Base-by-base conservation (phyloP, 2,329 filamentous ascomycete genomes). In the Cercospora zeae-maydis region DNA sequence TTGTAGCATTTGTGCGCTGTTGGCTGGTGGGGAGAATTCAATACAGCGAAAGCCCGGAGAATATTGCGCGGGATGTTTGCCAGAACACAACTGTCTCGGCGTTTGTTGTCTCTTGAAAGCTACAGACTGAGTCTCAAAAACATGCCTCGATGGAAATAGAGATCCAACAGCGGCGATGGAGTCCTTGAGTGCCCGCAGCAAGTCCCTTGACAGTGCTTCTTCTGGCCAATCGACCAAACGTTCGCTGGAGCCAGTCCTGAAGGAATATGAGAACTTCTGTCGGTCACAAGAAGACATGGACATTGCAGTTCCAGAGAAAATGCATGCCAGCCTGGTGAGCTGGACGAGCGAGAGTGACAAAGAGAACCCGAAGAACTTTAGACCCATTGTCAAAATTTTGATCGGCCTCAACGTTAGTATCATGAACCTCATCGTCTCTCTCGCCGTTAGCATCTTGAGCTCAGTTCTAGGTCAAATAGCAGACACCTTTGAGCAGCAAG, bases 381-480 rank as follows among this genome's bases (percentile, higher is more conserved):
- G 31, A 13, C 14, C 1, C n/a, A 9, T 16, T 11, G 47, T 36
- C 19, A 66, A 64, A 37, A 21, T 55, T 7, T n/a, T 33, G 27
- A 63, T 64, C n/a, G 57, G 59, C 4, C 0, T 63, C 52, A 49
- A 39, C 4, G 52, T 64, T 27, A 62, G 56, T 19, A 5, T 63
- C 51, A 64, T 66, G 64, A 66, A 66, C 19, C 51, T 66, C 49
- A 37, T 64, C 3, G 62, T 66, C 4, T 66, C 64, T 4, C 42
- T 61, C 30, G 64, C 64, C 30, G 59, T 66, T 19, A 66, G 64
- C 30, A 3, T 64, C 11, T 62, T 64, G 36, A 61, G 45, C 2
- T 59, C 62, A n/a, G 58, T 62, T 4, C 34, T 61, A 8, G 39
- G 53, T 1, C 31, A 62, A 51, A 49, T 54, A 1, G 62, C 42